A percentile compares a stretch with the other conserved stretches of the same genome.
These are phyloP conservation scores for Diospyros lotus DNA, from an alignment of 148 eudicot species.

Conservation along the genomic window DNA sequence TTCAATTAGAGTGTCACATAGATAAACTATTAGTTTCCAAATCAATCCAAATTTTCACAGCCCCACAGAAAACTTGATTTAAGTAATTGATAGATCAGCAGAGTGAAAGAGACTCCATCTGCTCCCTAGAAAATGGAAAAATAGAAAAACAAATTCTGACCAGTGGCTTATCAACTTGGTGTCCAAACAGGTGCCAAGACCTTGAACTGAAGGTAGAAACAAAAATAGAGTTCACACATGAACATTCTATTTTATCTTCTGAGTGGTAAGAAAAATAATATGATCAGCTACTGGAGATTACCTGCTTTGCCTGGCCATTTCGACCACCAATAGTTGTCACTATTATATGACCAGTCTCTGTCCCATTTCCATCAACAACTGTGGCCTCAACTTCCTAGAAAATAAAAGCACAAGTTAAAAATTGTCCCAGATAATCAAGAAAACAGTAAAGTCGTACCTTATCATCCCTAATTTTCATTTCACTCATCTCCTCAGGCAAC, in stretches of 20 bases:
- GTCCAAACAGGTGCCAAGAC: neutral
- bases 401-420: neutral
- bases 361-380: conserved; percentile 79
- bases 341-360: conserved; percentile 84
- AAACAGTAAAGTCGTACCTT: conserved; percentile 31
- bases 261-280: neutral
- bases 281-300: conserved; percentile 13
- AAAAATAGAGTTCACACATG: neutral
- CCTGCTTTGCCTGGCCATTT: conserved; percentile 91
- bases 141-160: neutral
- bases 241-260: neutral
- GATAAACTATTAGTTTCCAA: neutral
- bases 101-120: neutral
- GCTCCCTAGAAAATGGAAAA: neutral
- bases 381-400: conserved; percentile 76
- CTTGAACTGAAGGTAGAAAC: neutral
- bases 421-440: conserved; percentile 3
- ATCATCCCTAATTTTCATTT: conserved; percentile 80
- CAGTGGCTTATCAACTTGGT: neutral
- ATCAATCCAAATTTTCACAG: neutral
- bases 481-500: conserved; percentile 80
- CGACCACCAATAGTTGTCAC: conserved; percentile 80
- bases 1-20: neutral
- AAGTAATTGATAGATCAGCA: too few relatives aligned
- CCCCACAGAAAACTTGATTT: too few relatives aligned